These are phyloP conservation scores for Penicillium sp. DNA, from an alignment of 2,329 filamentous ascomycete genomes.

Conservation along the genomic window DNA sequence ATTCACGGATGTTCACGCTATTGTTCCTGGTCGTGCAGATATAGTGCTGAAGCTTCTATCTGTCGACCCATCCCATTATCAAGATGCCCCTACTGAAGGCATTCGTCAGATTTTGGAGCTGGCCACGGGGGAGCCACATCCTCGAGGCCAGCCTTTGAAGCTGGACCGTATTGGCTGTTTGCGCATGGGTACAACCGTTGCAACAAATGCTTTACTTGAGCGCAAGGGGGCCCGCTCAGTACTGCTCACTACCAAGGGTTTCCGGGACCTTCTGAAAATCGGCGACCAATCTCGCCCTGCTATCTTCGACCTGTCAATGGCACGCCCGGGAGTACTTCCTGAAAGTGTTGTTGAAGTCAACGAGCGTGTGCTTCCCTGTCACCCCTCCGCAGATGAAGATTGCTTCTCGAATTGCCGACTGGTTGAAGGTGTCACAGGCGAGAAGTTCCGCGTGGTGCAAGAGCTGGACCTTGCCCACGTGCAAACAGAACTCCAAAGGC, in stretches of 20 bases:
- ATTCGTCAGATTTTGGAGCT: slow-evolving; percentile 67
- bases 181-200: slow-evolving; percentile 92
- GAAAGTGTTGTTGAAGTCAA: slow-evolving; percentile 81
- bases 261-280: slow-evolving; percentile 82
- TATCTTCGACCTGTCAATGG: slow-evolving; percentile 87
- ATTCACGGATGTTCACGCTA: slow-evolving; percentile 42
- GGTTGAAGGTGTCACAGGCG: slow-evolving; percentile 58
- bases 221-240: slow-evolving; percentile 86
- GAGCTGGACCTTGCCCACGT: slow-evolving; percentile 57
- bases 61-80: slow-evolving; percentile 42
- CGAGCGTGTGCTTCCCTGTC: slow-evolving; percentile 81
- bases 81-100: slow-evolving; percentile 70
- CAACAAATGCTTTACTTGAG: slow-evolving; percentile 86
- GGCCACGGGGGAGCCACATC: slow-evolving; percentile 37
- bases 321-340: slow-evolving; percentile 83
- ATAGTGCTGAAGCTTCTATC: slow-evolving; percentile 45
- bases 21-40: slow-evolving; percentile 38
- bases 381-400: slow-evolving; percentile 64
- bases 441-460: slow-evolving; percentile 69
- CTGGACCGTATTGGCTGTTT: slow-evolving; percentile 54
- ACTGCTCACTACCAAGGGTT: slow-evolving; percentile 83
- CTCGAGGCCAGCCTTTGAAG: slow-evolving; percentile 37
- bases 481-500: slow-evolving; percentile 62
- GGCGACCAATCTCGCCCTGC: slow-evolving; percentile 87
- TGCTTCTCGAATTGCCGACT: slow-evolving; percentile 65